Conservation (phyloP, 257 asterid genomes). For the Lavandula angustifolia region DNA sequence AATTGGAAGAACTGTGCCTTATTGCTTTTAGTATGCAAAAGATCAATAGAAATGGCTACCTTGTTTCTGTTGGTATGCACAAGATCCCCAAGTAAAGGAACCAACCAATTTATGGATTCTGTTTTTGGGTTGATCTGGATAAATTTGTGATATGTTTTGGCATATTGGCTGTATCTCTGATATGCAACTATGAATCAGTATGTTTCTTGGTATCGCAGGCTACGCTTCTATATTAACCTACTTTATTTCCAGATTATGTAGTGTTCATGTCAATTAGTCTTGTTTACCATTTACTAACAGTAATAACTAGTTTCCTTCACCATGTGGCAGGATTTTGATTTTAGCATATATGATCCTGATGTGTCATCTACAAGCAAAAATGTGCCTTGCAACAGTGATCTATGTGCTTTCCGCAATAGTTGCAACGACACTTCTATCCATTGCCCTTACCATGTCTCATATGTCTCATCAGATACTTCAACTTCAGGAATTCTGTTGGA, state of each 20-base stretch:
- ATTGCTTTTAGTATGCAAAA: no score
- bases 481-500: conserved; percentile 84
- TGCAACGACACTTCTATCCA: conserved; percentile 48
- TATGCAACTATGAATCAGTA: conserved; percentile 12
- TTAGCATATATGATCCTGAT: conserved; percentile 61
- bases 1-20: neutral
- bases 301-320: conserved; percentile 13
- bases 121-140: neutral
- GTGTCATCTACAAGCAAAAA: conserved; percentile 71
- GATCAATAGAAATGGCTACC: neutral
- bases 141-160: conserved; percentile 1
- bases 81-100: conserved; percentile 3
- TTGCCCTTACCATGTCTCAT: conserved; percentile 81
- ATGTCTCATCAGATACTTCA: conserved; percentile 81
- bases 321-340: conserved; percentile 70
- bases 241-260: neutral
- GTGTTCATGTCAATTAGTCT: conserved; percentile 20
- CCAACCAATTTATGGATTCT: neutral
- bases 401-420: conserved; percentile 47
- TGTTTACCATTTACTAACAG: neutral
- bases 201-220: neutral
- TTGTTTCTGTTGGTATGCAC: conserved; percentile 13
- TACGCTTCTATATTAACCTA: conserved; percentile 13
- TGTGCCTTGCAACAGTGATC: conserved; percentile 63
- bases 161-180: conserved; percentile 3